Conservation (phyloP, 306 rosid genomes). For the Dalbergia cochinchinensis region DNA sequence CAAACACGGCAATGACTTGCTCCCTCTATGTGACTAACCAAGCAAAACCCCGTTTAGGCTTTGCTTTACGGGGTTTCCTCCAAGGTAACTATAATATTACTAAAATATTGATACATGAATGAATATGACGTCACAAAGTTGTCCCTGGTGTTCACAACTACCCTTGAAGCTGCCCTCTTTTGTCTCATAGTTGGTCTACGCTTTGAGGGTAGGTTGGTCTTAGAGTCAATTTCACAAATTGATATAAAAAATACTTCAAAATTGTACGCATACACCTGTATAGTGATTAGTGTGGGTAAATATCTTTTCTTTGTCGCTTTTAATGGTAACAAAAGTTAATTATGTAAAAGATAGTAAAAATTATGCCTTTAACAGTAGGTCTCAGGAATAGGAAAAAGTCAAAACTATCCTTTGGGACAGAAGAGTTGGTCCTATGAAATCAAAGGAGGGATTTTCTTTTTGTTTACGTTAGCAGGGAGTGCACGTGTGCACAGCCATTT, state of each 20-base stretch:
- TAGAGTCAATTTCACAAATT: background rate
- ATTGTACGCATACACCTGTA: background rate
- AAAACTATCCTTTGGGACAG: background rate
- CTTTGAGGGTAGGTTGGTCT: background rate
- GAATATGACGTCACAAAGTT: conserved; percentile 1
- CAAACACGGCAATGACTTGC: conserved; percentile 94
- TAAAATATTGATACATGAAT: background rate
- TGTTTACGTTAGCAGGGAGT: conserved; percentile 41
- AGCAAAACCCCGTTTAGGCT: conserved; percentile 40
- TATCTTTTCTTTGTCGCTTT: background rate
- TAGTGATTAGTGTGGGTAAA: background rate
- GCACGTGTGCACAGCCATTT: conserved; percentile 74
- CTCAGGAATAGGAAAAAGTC: background rate
- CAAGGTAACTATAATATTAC: background rate
- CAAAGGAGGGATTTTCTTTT: background rate
- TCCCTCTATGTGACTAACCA: conserved; percentile 52
- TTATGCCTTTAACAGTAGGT: too few species aligned
- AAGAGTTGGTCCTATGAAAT: conserved; percentile 25
- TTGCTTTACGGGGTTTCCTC: background rate
- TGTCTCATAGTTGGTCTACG: background rate
- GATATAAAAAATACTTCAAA: too few species aligned
- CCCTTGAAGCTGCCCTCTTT: background rate
- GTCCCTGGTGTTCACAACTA: conserved; percentile 19
- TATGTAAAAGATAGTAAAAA: too few species aligned
- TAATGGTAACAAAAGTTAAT: background rate